These are phyloP conservation scores for Emmonsia crescens DNA, from an alignment of 2,329 filamentous ascomycete species.

Conservation along the genomic window DNA sequence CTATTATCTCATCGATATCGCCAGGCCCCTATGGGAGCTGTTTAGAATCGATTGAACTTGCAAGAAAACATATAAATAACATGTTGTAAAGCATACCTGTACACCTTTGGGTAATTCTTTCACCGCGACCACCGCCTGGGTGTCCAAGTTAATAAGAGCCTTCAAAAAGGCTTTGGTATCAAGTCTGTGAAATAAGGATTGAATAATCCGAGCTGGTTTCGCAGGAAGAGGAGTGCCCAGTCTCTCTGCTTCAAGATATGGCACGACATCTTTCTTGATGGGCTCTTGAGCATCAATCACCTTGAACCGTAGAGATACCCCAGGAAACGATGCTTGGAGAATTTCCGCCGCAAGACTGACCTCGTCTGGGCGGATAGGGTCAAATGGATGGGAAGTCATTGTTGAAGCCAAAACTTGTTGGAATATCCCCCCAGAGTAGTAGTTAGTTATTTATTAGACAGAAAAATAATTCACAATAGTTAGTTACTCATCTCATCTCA, in stretches of 20 bases:
- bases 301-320: constrained; percentile 44
- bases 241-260: constrained; percentile 55
- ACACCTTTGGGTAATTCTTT: constrained; percentile 38
- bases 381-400: constrained; percentile 26
- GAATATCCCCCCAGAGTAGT: background rate
- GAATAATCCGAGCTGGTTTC: constrained; percentile 43
- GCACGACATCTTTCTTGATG: constrained; percentile 46
- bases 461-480: background rate
- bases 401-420: background rate
- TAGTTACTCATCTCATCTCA: background rate
- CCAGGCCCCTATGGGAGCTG: constrained; percentile 40
- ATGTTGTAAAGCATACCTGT: constrained; percentile 23
- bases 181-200: constrained; percentile 38
- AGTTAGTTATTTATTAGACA: background rate
- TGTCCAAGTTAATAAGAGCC: constrained; percentile 32
- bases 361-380: constrained; percentile 30
- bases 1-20: constrained; percentile 50
- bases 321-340: constrained; percentile 27
- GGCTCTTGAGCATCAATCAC: constrained; percentile 57
- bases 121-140: constrained; percentile 25
- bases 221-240: constrained; percentile 38
- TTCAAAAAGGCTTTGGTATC: constrained; percentile 34
- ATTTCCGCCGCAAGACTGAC: constrained; percentile 31
- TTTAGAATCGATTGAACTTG: background rate
- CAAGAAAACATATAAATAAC: background rate